Base-by-base conservation (phyloP, 2,329 filamentous ascomycete species). In the Xylaria sp. region DNA sequence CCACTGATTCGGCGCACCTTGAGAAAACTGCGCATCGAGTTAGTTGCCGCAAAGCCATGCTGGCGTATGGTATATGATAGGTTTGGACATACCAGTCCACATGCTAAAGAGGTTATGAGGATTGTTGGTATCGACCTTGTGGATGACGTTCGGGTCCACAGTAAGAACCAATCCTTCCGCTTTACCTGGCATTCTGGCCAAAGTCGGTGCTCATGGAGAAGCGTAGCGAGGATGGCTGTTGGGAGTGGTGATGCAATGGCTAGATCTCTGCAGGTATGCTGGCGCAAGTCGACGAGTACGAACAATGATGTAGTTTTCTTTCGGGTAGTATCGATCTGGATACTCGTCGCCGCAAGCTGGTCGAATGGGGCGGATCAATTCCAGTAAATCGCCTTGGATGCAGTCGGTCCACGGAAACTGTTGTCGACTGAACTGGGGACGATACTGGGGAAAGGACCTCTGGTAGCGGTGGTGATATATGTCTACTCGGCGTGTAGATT, bases 81-180 rank as follows among this genome's bases (percentile, higher is more conserved):
- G 63, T 68, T n/a, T 50, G 70, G 66, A 61, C 92, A 88, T 83
- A 97, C 94, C 93, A 80, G 93, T 95, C 94, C 94, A 97, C 89
- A 98, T 97, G 84, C 93, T 94, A 83, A 96, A 97, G 60, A 98
- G 89, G 78, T 94, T 97, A 82, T 97, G 93, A 32, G 93, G 91
- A 80, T 97, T 97, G 74, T 91, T 88, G 1, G 95, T 97, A 82
- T 98, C 94, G 77, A 98, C 93, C 80, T 97, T 93, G 85, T 96
- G 93, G 80, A 99, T 94, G 75, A 95, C 92, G 79, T 91, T 93
- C 72, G 93, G 90, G 84, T 98, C 94, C 80, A 98, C 92, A 71
- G 93, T 94, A 78, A 98, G 86, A 79, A 98, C 92, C 77, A 95
- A 92, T 69, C 92, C 91, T 81, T 92, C 90, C 81, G 97, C 86